Percentiles rank a stretch among this genome's conserved stretches.
Conservation (phyloP, 805 yeast genomes). For the Wickerhamiella cacticola region DNA sequence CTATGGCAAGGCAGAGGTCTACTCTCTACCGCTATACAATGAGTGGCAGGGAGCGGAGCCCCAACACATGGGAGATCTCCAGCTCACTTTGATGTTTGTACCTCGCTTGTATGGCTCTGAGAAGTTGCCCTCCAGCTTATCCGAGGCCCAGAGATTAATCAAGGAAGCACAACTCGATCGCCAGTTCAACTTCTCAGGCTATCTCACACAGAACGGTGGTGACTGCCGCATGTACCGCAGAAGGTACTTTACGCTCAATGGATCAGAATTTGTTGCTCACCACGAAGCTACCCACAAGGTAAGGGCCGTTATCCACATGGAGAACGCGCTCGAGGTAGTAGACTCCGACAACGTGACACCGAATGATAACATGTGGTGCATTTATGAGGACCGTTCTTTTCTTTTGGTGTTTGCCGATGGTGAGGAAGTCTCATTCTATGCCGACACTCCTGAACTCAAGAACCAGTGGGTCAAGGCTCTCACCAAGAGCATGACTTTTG, state of each 20-base stretch:
- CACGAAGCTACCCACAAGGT: slow-evolving; percentile 60
- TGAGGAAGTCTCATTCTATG: slow-evolving; percentile 75
- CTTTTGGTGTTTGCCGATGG: slow-evolving; percentile 64
- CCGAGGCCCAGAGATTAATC: slow-evolving; percentile 28
- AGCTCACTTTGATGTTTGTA: slow-evolving; percentile 52
- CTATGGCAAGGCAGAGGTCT: slow-evolving; percentile 40
- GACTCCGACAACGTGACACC: slow-evolving; percentile 28
- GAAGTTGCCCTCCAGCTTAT: slow-evolving; percentile 46
- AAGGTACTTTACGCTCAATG: slow-evolving; percentile 60
- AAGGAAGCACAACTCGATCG: slow-evolving; percentile 26
- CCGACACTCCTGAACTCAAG: slow-evolving; percentile 54
- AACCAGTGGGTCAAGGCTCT: slow-evolving; percentile 52
- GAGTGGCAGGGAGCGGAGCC: slow-evolving; percentile 52
- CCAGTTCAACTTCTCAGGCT: slow-evolving; percentile 43
- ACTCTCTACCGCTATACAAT: slow-evolving; percentile 54
- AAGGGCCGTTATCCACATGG: slow-evolving; percentile 60
- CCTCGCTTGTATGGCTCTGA: slow-evolving; percentile 45
- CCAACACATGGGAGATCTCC: slow-evolving; percentile 51
- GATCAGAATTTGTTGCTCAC: slow-evolving; percentile 61
- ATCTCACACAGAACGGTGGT: slow-evolving; percentile 82
- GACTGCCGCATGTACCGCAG: slow-evolving; percentile 73
- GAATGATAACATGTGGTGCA: slow-evolving; percentile 38
- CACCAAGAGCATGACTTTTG: slow-evolving; percentile 38
- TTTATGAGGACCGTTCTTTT: slow-evolving; percentile 72
- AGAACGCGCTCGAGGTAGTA: slow-evolving; percentile 47